Conservation (phyloP, 1,139 yeast species). For the Saccharomyces pastorianus region DNA sequence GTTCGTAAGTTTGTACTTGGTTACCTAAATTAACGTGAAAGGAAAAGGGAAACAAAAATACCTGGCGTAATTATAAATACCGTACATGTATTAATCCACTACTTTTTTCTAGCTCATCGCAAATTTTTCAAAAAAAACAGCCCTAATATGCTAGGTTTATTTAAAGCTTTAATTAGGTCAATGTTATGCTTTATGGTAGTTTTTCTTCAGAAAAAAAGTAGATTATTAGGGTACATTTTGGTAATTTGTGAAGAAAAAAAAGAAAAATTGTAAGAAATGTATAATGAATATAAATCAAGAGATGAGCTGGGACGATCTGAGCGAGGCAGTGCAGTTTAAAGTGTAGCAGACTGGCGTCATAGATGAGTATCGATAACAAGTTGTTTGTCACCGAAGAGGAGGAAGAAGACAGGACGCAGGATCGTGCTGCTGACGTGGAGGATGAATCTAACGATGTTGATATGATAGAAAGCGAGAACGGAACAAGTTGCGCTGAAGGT, state of each 20-base stretch:
- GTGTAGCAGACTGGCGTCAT: neutral
- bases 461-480: conserved; percentile 1
- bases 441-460: neutral
- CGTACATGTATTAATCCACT: neutral
- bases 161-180: too few relatives aligned
- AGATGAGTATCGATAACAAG: conserved; percentile 9
- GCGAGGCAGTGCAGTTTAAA: neutral
- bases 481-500: conserved; percentile 5
- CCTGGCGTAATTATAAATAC: too few relatives aligned
- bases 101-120: neutral
- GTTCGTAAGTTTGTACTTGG: neutral
- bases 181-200: too few relatives aligned
- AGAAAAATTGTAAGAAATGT: neutral
- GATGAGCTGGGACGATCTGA: neutral
- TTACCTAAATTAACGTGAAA: neutral
- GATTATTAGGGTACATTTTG: too few relatives aligned
- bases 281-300: neutral
- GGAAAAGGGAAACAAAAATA: neutral
- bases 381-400: conserved; percentile 28
- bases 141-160: neutral
- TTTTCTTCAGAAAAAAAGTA: too few relatives aligned
- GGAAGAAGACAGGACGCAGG: conserved; percentile 5
- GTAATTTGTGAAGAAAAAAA: neutral
- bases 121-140: neutral
- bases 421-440: conserved; percentile 2